These are phyloP conservation scores for Globisporangium iwayamae DNA, from an alignment of 352 stramenopile genomes.

Conservation along the genomic window DNA sequence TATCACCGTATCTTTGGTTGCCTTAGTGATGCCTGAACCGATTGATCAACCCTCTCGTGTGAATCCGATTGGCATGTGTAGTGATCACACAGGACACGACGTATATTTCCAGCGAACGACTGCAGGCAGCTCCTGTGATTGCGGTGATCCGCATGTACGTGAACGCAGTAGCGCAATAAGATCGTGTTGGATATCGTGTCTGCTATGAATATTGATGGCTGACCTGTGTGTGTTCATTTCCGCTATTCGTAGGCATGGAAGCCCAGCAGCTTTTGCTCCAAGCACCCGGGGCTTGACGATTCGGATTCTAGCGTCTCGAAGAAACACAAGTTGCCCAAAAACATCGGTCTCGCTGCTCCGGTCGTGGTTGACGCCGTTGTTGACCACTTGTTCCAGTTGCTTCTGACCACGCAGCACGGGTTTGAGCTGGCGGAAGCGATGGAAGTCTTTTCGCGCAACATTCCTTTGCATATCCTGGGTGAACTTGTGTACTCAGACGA, in stretches of 20 bases:
- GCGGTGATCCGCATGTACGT: conserved; percentile 73
- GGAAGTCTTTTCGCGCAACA: conserved; percentile 61
- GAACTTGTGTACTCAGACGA: conserved; percentile 28
- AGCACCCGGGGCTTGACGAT: conserved; percentile 57
- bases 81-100: conserved; percentile 73
- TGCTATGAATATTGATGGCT: background rate
- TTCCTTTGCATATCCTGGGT: conserved; percentile 39
- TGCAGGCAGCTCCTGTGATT: conserved; percentile 84
- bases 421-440: conserved; percentile 71
- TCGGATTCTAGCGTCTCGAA: conserved; percentile 27
- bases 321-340: conserved; percentile 67
- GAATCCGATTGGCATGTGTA: conserved; percentile 11
- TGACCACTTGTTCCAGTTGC: conserved; percentile 68
- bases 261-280: conserved; percentile 69
- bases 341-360: conserved; percentile 40
- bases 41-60: background rate
- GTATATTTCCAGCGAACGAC: conserved; percentile 88
- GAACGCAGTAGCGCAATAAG: background rate
- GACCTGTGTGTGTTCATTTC: background rate
- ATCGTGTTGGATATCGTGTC: no score
- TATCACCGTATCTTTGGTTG: background rate
- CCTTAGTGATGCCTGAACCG: background rate
- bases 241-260: conserved; percentile 64
- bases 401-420: conserved; percentile 60
- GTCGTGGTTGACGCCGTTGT: conserved; percentile 75